Base-by-base conservation (phyloP, 306 rosid species). In the Dryas drummondii region DNA sequence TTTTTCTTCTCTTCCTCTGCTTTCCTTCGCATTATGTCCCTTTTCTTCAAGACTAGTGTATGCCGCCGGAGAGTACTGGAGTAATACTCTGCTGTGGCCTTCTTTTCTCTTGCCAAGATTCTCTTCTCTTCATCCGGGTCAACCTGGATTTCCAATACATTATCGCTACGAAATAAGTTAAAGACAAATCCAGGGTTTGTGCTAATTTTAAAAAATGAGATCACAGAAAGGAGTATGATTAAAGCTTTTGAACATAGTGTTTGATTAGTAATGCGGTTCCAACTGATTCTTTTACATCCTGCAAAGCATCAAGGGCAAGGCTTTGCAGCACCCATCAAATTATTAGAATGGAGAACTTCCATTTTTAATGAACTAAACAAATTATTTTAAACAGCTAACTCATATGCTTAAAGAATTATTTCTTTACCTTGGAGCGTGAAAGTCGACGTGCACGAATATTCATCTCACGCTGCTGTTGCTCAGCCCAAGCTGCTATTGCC, bases 401-500 rank as follows among this genome's bases (percentile, higher is more conserved):
- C n/a, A 26, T 32, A 48, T 57, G 10, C 50, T 9, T 58, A 16
- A 44, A 12, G 70, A 45, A 69, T 5, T 19, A 49, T 12, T 32
- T 17, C 53, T 53, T 68, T 86, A 94, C 98, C 98, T 94, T 94
- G 53, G 98, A 90, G 72, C 88, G 96, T 51, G 98, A 86, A 79
- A 94, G 96, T 73, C 86, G 92, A 10, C 98, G 97, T 15, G 81
- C 97, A 3, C 98, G 97, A 66, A 90, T 68, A 85, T 84, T 83
- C 84, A 94, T 62, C 87, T 88, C 91, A 10, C 86, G 89, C 78
- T 94, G 98, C 79, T 94, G 98, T 83, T 91, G 98, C 85, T 94
- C 98, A 16, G 97, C 94, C 98, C 98, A 94, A 80, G 98, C 98
- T 53, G 86, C 93, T 83, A 91, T 83, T 51, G 97, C 98, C 98